These are phyloP conservation scores for Xerocomus amazonicus DNA, from an alignment of 1,284 basidiomycete species.

Conservation along the genomic window DNA sequence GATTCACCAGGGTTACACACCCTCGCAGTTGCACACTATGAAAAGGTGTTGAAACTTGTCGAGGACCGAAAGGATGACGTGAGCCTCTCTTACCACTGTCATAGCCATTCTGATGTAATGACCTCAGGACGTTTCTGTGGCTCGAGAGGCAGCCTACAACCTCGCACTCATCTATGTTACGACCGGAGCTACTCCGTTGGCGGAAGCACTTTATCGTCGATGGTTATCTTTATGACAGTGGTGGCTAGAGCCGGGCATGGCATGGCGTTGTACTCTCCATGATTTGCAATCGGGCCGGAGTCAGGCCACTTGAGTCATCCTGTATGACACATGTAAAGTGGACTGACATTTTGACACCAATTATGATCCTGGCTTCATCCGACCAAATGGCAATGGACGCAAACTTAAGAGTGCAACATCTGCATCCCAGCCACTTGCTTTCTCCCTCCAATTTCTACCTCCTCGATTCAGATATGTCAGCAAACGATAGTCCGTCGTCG, in stretches of 20 bases:
- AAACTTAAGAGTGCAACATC: not conserved
- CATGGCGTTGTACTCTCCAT: too few relatives aligned
- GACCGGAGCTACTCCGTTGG: constrained; percentile 69
- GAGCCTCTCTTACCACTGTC: constrained; percentile 4
- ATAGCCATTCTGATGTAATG: not conserved
- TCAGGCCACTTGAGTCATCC: constrained; percentile 6
- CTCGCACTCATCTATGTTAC: constrained; percentile 77
- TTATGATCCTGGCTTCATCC: constrained; percentile 13
- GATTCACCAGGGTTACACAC: constrained; percentile 62
- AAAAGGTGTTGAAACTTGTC: constrained; percentile 64
- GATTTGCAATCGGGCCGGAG: not conserved
- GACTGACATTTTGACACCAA: not conserved
- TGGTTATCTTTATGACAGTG: constrained; percentile 60
- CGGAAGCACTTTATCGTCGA: constrained; percentile 58
- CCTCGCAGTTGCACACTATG: constrained; percentile 81
- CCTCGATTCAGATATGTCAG: constrained; percentile 11
- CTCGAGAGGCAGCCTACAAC: constrained; percentile 84
- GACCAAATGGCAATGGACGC: not conserved
- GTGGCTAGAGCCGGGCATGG: too few relatives aligned
- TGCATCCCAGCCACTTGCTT: not conserved
- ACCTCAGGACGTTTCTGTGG: constrained; percentile 22
- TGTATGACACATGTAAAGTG: not conserved
- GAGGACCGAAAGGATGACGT: constrained; percentile 35
- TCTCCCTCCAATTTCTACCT: not conserved
- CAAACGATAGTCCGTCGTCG: constrained; percentile 9